Conservation (phyloP, 2,329 filamentous ascomycete species). For the Aspergillus calidoustus region DNA sequence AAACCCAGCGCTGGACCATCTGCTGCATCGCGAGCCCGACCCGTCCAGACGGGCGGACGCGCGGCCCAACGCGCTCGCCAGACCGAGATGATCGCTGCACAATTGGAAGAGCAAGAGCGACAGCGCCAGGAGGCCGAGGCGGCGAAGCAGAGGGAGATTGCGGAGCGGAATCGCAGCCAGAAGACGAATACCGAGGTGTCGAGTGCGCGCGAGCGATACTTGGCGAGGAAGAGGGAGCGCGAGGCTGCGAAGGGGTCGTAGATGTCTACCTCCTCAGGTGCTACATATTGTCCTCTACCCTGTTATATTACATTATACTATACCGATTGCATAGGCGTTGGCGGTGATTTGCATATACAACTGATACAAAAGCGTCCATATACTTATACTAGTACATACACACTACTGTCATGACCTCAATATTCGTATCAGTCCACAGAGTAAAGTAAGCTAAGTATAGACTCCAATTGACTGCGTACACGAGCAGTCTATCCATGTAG, state of each 20-base stretch:
- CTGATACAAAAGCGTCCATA: background rate
- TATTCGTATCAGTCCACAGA: background rate
- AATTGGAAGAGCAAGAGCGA: constrained; percentile 61
- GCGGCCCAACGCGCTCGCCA: constrained; percentile 58
- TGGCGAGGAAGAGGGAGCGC: constrained; percentile 62
- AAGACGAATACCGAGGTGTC: constrained; percentile 63
- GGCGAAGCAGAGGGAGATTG: constrained; percentile 57
- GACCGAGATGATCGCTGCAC: constrained; percentile 63
- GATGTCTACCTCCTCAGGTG: background rate
- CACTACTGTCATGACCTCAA: background rate
- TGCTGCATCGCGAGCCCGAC: constrained; percentile 27
- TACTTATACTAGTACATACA: background rate
- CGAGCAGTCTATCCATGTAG: constrained; percentile 5
- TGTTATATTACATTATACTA: background rate
- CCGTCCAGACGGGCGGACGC: constrained; percentile 44
- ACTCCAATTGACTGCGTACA: background rate
- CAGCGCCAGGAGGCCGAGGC: constrained; percentile 62
- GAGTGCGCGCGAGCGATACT: constrained; percentile 65
- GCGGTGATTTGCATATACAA: background rate
- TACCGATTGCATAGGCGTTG: constrained; percentile 1
- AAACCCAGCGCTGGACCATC: too few relatives aligned
- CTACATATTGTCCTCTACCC: background rate
- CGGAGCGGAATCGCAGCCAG: constrained; percentile 61
- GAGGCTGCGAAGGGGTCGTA: constrained; percentile 38
- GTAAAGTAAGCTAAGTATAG: background rate